These are phyloP conservation scores for Fusarium sublunatum DNA, from an alignment of 2,329 filamentous ascomycete genomes.

Conservation along the genomic window DNA sequence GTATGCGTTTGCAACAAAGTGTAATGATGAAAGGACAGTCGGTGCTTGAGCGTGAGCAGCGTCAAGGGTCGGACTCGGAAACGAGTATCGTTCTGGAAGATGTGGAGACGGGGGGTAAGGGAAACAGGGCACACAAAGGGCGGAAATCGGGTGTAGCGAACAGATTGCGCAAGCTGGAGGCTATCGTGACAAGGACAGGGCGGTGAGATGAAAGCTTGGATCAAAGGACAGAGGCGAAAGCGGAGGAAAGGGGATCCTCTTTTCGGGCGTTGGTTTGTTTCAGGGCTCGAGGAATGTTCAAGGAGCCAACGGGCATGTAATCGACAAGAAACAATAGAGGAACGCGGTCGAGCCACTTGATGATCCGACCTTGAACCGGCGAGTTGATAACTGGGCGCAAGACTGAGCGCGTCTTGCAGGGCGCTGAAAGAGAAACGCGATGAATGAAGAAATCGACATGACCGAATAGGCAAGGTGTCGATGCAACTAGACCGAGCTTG, in stretches of 20 bases:
- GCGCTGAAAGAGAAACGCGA: constrained; percentile 21
- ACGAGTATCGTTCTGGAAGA: constrained; percentile 50
- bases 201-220: constrained; percentile 43
- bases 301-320: constrained; percentile 15
- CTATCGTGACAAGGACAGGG: constrained; percentile 33
- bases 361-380: constrained; percentile 36
- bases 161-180: constrained; percentile 21
- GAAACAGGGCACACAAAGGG: constrained; percentile 43
- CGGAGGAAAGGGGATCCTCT: constrained; percentile 35
- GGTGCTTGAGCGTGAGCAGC: constrained; percentile 40
- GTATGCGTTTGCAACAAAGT: constrained; percentile 38
- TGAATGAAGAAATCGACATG: constrained; percentile 20
- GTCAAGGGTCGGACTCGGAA: constrained; percentile 32
- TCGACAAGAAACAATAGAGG: constrained; percentile 30
- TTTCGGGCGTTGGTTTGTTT: constrained; percentile 42
- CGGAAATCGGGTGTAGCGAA: constrained; percentile 40
- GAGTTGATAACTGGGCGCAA: constrained; percentile 38
- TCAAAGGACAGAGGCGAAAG: constrained; percentile 36
- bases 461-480: constrained; percentile 12
- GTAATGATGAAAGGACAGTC: constrained; percentile 31
- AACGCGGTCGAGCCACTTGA: constrained; percentile 38
- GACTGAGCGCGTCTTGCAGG: constrained; percentile 37
- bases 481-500: constrained; percentile 8
- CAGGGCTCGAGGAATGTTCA: constrained; percentile 33
- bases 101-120: constrained; percentile 46